Base-by-base conservation (phyloP, 768 basidiomycete genomes). In the Lentinula aciculospora region DNA sequence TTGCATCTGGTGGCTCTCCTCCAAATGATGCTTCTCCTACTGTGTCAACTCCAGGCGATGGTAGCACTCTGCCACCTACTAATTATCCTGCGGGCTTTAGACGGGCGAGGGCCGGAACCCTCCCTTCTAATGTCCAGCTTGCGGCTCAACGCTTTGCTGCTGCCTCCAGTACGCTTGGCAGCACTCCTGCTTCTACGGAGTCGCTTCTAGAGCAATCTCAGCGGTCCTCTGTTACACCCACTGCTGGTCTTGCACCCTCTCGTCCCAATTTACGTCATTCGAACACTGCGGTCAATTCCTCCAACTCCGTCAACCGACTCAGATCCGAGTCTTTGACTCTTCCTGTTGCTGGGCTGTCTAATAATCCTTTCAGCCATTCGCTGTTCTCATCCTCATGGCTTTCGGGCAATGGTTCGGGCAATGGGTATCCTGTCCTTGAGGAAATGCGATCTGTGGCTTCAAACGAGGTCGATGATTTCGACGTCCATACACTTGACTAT, bases 101-200 rank as follows among this genome's bases (percentile, higher is more conserved):
- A 76, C 86, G 94, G 79, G 92, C 94, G 68, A 86, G 94, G 85
- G 96, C 95, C 64, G 96, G 94, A 58, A 98, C 95, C 79, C 83
- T 98, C 67, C 95, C 95, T 74, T 96, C 94, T 64, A 95, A 95
- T 70, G 88, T 96, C 54, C 88, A 89, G 67, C 85, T 93, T 64
- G 89, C 88, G 58, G 86, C 92, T 53, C 89, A 92, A 71, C 83
- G 86, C 58, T 92, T 84, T 72, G 86, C 86, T 28, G 85, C 86
- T 31, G 79, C 85, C 58, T 81, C 85, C 25, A 81, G 72, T 71
- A 82, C 80, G 31, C 69, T 85, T 64, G 71, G 77, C 44, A 78
- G 74, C 65, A 75, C 80, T 47, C 76, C 66, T 27, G 67, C 69
- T 29, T 73, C 74, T 15, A 71, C 74, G 25, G 77, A 78, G 53